A percentile compares a stretch with the other conserved stretches of the same genome.
Evolutionary conservation across 1,284 basidiomycete species (phyloP).

Genomic region (Moesziomyces aphidis): DNA sequence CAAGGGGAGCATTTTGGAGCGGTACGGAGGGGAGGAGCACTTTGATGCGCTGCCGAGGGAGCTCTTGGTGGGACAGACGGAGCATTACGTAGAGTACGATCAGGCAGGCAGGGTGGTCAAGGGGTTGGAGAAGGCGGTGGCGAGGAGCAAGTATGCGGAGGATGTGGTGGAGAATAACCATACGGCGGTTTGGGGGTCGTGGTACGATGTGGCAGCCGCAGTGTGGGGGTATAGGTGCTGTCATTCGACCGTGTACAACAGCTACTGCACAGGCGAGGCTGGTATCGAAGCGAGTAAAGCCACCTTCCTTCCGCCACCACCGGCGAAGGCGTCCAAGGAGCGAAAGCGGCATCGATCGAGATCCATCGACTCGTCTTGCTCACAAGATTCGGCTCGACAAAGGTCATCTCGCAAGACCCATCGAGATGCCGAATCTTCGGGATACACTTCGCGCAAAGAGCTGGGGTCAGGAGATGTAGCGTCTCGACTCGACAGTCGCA

Average conservation of each 20-base stretch:
- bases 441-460: slow-evolving; percentile 3
- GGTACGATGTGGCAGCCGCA: slow-evolving; percentile 79
- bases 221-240: slow-evolving; percentile 96
- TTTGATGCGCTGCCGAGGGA: slow-evolving; percentile 88
- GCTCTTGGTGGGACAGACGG: slow-evolving; percentile 90
- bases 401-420: background rate
- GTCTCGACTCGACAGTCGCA: slow-evolving; percentile 30
- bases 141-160: slow-evolving; percentile 82
- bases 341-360: slow-evolving; percentile 7
- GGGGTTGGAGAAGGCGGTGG: slow-evolving; percentile 87
- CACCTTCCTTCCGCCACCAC: slow-evolving; percentile 3
- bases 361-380: background rate
- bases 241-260: slow-evolving; percentile 84
- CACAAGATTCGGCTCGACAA: background rate
- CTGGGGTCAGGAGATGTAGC: slow-evolving; percentile 31
- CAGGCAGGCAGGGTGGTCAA: slow-evolving; percentile 89
- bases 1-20: slow-evolving; percentile 73
- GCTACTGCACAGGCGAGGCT: slow-evolving; percentile 91
- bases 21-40: slow-evolving; percentile 95
- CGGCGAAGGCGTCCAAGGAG: background rate
- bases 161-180: slow-evolving; percentile 91
- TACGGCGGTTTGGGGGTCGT: slow-evolving; percentile 94
- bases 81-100: slow-evolving; percentile 97
- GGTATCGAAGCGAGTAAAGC: slow-evolving; percentile 81
- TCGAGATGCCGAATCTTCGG: background rate